These are phyloP conservation scores for Phytophthora boehmeriae DNA, from an alignment of 352 stramenopile genomes.

Conservation along the genomic window DNA sequence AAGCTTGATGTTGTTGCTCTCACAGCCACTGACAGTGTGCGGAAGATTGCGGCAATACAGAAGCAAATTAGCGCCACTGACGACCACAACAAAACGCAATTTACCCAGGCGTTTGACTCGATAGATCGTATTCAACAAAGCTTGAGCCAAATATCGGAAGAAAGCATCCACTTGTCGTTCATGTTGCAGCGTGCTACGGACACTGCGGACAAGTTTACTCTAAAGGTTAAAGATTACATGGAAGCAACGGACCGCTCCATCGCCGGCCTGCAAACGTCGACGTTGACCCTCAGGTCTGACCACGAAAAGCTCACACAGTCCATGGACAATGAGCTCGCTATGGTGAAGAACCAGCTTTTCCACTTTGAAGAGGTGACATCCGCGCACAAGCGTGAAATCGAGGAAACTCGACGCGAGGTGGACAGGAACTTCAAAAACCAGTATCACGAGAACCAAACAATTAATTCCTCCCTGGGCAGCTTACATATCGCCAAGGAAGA, in stretches of 20 bases:
- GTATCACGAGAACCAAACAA: constrained; percentile 57
- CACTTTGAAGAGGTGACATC: constrained; percentile 75
- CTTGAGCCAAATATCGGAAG: constrained; percentile 73
- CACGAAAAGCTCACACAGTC: constrained; percentile 57
- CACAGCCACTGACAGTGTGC: constrained; percentile 52
- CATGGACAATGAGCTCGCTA: constrained; percentile 63
- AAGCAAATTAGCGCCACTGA: constrained; percentile 61
- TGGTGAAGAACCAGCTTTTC: constrained; percentile 81
- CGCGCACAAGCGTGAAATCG: constrained; percentile 57
- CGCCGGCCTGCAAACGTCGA: constrained; percentile 43
- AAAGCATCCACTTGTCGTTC: constrained; percentile 74
- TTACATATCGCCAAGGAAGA: constrained; percentile 58
- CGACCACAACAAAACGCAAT: constrained; percentile 65
- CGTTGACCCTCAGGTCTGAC: constrained; percentile 44
- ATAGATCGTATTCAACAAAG: constrained; percentile 65
- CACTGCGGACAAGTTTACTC: constrained; percentile 47
- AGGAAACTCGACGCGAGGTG: constrained; percentile 62
- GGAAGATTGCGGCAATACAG: constrained; percentile 60
- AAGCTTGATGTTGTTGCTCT: constrained; percentile 70
- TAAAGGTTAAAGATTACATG: constrained; percentile 55
- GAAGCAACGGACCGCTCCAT: constrained; percentile 46
- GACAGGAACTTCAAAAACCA: constrained; percentile 63
- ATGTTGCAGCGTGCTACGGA: constrained; percentile 67
- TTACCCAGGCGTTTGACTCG: constrained; percentile 69
- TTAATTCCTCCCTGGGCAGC: constrained; percentile 43